Evolutionary conservation across 306 rosid genomes (phyloP), one percentile per base, ranked within the genome.

Genomic region (Dryas drummondii): DNA sequence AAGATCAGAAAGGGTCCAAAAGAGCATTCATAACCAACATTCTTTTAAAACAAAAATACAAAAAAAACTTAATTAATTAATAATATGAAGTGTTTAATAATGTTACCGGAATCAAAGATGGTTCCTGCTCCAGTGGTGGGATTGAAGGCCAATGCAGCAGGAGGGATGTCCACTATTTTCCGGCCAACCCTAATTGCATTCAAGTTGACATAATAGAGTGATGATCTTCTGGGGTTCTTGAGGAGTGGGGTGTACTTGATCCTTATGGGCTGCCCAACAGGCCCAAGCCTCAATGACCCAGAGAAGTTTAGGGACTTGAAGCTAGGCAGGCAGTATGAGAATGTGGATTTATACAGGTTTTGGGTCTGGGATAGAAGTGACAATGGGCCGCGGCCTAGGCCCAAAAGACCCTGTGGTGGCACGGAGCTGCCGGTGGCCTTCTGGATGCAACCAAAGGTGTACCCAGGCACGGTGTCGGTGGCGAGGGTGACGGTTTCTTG

Each of bases 251-350:
- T 96, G 78, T 74, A 92, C 84, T 87, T 90, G 48, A 96, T 86
- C 79, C 91, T 85, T 44, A 32, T 81, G 83, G 99, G 98, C 86
- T 96, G 99, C 37, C 86, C 87, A 32, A 77, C 66, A 9, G 98
- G 97, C 62, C 99, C 99, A 66, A 96, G 98, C 70, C 91, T 89
- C 72, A 96, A 47, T 0, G 99, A 90, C 13, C 99, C 99, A 19
- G 88, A 83, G 62, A 88, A 96, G 73, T 89, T 89, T 4, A 51
- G 66, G 17, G 99, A 61, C 70, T 96, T 92, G 82, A 87, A 90
- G 78, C 97, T 86, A 7, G 99, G 99, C 59, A 96, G 81, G 76
- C 99, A 96, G 71, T 96, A 96, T 3, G 99, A 96, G 77, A 96
- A 96, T n/a, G 96, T 96, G 44, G 97, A 96, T 7, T 78, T 40